These are phyloP conservation scores for Clathrus columnatus DNA, from an alignment of 768 basidiomycete species.

Conservation along the genomic window DNA sequence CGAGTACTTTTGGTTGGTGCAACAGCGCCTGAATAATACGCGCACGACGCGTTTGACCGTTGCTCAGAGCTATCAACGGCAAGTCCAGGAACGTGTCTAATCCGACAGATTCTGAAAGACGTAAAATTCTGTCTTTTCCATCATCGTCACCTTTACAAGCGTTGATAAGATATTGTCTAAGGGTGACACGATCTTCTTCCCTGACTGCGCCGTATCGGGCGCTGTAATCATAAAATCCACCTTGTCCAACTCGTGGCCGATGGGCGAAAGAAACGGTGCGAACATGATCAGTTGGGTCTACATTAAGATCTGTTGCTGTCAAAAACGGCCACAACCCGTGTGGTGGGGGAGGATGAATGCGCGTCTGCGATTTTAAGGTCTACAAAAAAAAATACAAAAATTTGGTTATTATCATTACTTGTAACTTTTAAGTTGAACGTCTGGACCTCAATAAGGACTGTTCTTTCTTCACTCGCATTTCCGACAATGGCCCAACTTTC, in stretches of 20 bases:
- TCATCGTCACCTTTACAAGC: conserved; percentile 25
- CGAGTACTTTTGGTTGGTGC: conserved; percentile 56
- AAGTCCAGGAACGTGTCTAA: conserved; percentile 63
- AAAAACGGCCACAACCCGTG: conserved; percentile 77
- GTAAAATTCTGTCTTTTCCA: conserved; percentile 36
- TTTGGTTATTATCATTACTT: not conserved
- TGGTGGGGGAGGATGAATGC: conserved; percentile 56
- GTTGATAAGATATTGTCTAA: conserved; percentile 61
- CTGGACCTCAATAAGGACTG: conserved; percentile 60
- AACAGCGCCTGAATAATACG: conserved; percentile 74
- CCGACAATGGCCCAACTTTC: conserved; percentile 75
- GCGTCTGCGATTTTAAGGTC: conserved; percentile 64
- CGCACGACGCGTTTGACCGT: conserved; percentile 86
- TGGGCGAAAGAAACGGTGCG: conserved; percentile 62
- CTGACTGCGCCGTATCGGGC: conserved; percentile 85
- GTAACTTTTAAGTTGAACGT: conserved; percentile 18
- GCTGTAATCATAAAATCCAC: conserved; percentile 87
- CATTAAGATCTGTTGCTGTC: conserved; percentile 22
- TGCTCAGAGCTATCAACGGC: conserved; percentile 77
- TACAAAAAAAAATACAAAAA: conserved; percentile 7
- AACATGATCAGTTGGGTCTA: conserved; percentile 43
- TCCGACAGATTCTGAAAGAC: conserved; percentile 46
- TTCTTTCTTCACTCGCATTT: conserved; percentile 53
- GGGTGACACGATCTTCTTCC: conserved; percentile 74
- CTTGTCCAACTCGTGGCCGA: conserved; percentile 38